These are phyloP conservation scores for Aureococcus anophagefferens DNA, from an alignment of 108 stramenopile species.

Conservation along the genomic window DNA sequence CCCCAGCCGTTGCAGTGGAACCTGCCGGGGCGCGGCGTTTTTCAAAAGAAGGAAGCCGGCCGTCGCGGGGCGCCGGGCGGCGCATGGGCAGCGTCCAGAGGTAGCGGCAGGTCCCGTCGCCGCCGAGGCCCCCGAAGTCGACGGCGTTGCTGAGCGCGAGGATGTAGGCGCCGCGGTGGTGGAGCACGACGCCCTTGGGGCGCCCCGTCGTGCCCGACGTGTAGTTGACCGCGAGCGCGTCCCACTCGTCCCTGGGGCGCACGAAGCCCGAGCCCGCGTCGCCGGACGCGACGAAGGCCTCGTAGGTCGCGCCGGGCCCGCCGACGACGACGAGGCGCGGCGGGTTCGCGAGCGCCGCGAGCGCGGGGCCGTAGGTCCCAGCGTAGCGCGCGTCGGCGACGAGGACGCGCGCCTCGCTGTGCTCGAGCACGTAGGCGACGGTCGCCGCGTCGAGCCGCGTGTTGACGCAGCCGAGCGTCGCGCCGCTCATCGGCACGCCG, in stretches of 20 bases:
- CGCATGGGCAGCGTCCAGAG: background rate
- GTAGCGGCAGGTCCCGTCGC: background rate
- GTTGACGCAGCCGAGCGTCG: slow-evolving; percentile 2
- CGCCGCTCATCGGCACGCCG: background rate
- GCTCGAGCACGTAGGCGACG: background rate
- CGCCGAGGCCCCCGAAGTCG: background rate
- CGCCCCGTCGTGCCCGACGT: background rate
- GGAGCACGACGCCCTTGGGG: slow-evolving; percentile 5
- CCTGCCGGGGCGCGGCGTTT: no score
- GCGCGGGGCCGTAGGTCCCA: background rate
- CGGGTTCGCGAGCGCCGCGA: background rate
- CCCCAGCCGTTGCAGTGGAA: slow-evolving; percentile 3
- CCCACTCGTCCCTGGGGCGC: no score
- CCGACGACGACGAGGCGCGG: background rate
- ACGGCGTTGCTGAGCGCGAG: background rate
- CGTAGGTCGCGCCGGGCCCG: background rate
- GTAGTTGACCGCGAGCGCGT: background rate
- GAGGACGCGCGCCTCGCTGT: background rate
- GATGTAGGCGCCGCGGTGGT: slow-evolving; percentile 10
- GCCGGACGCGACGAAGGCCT: background rate
- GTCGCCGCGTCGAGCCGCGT: slow-evolving; percentile 5
- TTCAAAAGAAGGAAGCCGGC: no score
- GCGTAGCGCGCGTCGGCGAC: background rate
- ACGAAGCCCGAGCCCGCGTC: background rate
- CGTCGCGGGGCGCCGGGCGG: no score